Evolutionary conservation across 129 eudicot genomes (phyloP), one percentile per base, ranked within the genome.

Genomic region (Glebionis coronaria): DNA sequence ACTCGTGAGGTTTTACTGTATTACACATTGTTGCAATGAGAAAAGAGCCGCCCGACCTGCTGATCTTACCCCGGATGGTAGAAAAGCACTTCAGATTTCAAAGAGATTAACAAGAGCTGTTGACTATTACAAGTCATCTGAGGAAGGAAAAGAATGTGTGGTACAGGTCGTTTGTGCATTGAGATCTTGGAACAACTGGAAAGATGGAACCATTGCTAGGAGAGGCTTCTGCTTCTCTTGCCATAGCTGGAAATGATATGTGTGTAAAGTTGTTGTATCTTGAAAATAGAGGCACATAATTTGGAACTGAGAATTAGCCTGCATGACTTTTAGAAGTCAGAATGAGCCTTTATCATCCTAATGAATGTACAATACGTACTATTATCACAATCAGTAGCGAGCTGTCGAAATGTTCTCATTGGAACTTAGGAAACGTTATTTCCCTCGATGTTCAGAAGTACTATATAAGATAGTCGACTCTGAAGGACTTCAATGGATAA

Each of bases 121-220:
- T n/a, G n/a, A n/a, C n/a, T n/a, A n/a, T n/a, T n/a, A n/a, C n/a
- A n/a, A n/a, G n/a, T n/a, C n/a, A n/a, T n/a, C n/a, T n/a, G n/a
- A n/a, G n/a, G 79, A 88, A 75, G 97, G 95, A 18, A 82, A 75
- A 72, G 86, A 80, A 47, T n/a, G n/a, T 78, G 92, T 25, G 81
- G 80, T 1, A 86, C 79, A 86, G 99, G 88, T 59, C 90, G 97
- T 40, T 72, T 93, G 73, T 93, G 99, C 73, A 84, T 93, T 56
- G 99, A 93, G 86, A 86, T 93, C 59, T 73, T 89, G 81, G 99
- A 93, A 70, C 99, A 93, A 76, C 97, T 95, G 14, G 99, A 93
- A 67, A 87, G 93, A 73, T 73, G 95, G 74, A 95, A 84, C 96
- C 95, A 9, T 82, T 86, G 75, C 80, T 86, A n/a, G 99, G 99